Evolutionary conservation across 345 rosid genomes (phyloP).

Genomic region (Syzygium grande): DNA sequence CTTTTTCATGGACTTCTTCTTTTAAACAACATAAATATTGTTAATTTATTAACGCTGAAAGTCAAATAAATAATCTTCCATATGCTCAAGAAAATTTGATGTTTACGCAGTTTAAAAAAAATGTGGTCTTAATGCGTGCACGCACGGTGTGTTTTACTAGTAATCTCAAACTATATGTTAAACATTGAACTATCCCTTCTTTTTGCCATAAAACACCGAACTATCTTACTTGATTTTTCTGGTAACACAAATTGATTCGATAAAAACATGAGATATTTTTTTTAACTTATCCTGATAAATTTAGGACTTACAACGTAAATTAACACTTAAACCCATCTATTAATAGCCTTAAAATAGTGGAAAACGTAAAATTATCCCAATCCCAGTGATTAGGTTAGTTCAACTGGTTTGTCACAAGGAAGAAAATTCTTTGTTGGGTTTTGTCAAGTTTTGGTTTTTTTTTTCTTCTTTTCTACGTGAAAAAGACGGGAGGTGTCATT

Average conservation of each 20-base stretch:
- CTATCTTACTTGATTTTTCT: neutral
- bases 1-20: neutral
- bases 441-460: too few species aligned
- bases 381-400: neutral
- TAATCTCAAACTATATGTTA: neutral
- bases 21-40: too few species aligned
- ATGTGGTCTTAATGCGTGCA: neutral
- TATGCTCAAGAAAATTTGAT: neutral
- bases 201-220: neutral
- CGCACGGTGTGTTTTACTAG: neutral
- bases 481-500: neutral
- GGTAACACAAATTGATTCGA: neutral
- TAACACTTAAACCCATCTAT: neutral
- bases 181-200: neutral
- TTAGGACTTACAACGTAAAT: neutral
- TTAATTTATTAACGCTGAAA: neutral
- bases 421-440: neutral
- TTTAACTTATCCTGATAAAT: neutral
- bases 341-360: neutral
- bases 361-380: neutral
- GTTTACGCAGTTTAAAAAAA: neutral
- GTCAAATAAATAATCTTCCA: neutral
- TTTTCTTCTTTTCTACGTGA: too few species aligned
- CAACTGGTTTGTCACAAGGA: rapidly evolving
- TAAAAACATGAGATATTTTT: neutral